A percentile compares a stretch with the other conserved stretches of the same genome.
phyloP scores from a whole-genome alignment of 148 eudicot genomes.

The Rhododendron henanense region DNA sequence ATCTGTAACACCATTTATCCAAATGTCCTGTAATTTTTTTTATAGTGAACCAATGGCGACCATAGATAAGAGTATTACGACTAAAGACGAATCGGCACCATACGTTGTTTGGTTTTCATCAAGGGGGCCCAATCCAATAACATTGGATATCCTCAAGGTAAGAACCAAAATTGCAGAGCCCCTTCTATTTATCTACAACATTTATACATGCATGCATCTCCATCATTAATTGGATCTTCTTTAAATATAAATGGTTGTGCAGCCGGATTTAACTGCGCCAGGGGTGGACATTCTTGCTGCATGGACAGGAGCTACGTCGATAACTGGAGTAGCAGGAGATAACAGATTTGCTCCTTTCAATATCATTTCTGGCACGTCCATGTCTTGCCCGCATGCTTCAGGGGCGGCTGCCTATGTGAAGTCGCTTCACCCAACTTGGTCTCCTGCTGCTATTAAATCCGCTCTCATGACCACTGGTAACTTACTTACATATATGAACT shows the following conservation, averaged over 20 bases:
- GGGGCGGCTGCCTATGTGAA: slow-evolving; percentile 62
- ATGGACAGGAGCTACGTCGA: slow-evolving; percentile 27
- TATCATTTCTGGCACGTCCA: slow-evolving; percentile 61
- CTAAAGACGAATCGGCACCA: slow-evolving; percentile 28
- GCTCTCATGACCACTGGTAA: neutral
- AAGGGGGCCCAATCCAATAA: slow-evolving; percentile 55
- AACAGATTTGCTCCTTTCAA: slow-evolving; percentile 26
- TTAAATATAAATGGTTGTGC: neutral
- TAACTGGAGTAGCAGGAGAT: slow-evolving; percentile 28
- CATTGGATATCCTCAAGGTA: slow-evolving; percentile 57
- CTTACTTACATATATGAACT: neutral
- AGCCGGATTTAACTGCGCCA: slow-evolving; percentile 68
- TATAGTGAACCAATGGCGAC: neutral
- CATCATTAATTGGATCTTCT: neutral
- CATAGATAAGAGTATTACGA: slow-evolving; percentile 17
- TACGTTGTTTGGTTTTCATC: slow-evolving; percentile 49
- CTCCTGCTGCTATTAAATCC: slow-evolving; percentile 25
- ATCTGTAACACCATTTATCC: too few relatives aligned
- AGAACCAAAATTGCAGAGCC: neutral
- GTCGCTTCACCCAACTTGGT: slow-evolving; percentile 54
- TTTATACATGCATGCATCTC: neutral
- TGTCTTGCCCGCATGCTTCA: slow-evolving; percentile 69
- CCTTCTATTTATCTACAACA: neutral
- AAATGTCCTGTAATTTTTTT: neutral
- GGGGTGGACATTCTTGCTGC: slow-evolving; percentile 67